Percentiles rank a stretch among this genome's conserved stretches.
phyloP scores from a whole-genome alignment of 495 filamentous ascomycete species.

The Aspergillus baeticus region DNA sequence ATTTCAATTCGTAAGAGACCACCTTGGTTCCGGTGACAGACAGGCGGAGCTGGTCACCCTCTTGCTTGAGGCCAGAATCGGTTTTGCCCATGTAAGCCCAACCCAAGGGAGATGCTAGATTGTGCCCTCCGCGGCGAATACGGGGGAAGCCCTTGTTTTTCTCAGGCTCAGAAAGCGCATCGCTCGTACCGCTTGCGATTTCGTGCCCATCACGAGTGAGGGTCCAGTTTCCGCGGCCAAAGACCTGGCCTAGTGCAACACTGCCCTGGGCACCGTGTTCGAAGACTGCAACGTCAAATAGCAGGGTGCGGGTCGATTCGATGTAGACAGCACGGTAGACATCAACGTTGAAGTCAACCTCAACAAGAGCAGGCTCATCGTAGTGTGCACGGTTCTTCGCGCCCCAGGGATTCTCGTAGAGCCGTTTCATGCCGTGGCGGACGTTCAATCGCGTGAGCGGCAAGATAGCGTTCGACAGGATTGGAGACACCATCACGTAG shows the following conservation, averaged over 20 bases:
- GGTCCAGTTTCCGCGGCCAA: conserved; percentile 1
- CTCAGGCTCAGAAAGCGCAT: not conserved
- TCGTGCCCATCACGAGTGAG: not conserved
- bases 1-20: not conserved
- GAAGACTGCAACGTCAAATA: conserved; percentile 1
- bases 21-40: not conserved
- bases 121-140: not conserved
- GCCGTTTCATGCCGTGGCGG: not conserved
- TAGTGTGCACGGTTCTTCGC: conserved; percentile 1
- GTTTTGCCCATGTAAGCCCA: not conserved
- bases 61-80: not conserved
- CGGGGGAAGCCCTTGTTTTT: not conserved
- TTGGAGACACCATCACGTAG: not conserved
- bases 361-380: not conserved
- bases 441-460: conserved; percentile 3
- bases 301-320: not conserved
- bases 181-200: not conserved
- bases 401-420: conserved; percentile 3
- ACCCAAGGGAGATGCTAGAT: not conserved
- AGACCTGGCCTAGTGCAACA: not conserved
- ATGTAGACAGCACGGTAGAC: conserved; percentile 3
- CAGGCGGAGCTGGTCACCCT: not conserved
- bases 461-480: not conserved
- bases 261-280: not conserved
- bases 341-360: conserved; percentile 4